Evolutionary conservation across 352 stramenopile genomes (phyloP).

Genomic region (Globisporangium okanoganense): DNA sequence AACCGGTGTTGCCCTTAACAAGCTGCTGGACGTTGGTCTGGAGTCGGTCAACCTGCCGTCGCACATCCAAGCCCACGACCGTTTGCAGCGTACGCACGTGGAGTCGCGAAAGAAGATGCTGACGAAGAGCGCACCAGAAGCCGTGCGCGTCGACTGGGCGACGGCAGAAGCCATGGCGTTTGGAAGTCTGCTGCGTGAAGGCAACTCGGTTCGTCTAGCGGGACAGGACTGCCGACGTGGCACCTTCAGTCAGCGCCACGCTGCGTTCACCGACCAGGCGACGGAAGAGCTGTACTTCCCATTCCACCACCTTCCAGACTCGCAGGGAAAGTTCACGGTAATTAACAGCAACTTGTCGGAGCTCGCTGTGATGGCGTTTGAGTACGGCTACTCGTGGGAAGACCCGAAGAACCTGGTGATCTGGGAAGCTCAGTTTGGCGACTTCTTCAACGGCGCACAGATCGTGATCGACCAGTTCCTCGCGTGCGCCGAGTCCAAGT

Average conservation of each 20-base stretch:
- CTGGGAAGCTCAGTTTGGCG: slow-evolving; percentile 91
- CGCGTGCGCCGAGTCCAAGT: slow-evolving; percentile 84
- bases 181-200: slow-evolving; percentile 78
- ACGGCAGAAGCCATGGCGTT: slow-evolving; percentile 88
- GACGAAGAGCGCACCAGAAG: slow-evolving; percentile 24
- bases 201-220: slow-evolving; percentile 77
- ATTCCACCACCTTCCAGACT: slow-evolving; percentile 50
- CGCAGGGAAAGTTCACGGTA: slow-evolving; percentile 48
- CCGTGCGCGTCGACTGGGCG: slow-evolving; percentile 82
- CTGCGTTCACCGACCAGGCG: slow-evolving; percentile 80
- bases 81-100: slow-evolving; percentile 77
- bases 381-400: slow-evolving; percentile 89
- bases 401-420: slow-evolving; percentile 75
- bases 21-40: slow-evolving; percentile 54
- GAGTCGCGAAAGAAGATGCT: slow-evolving; percentile 73
- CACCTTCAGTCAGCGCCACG: slow-evolving; percentile 88
- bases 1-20: slow-evolving; percentile 56
- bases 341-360: slow-evolving; percentile 86
- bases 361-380: slow-evolving; percentile 85
- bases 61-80: slow-evolving; percentile 56
- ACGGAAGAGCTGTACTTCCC: slow-evolving; percentile 78
- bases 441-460: slow-evolving; percentile 89
- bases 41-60: slow-evolving; percentile 61
- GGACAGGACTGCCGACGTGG: slow-evolving; percentile 87
- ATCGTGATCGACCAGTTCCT: slow-evolving; percentile 90